phyloP scores from a whole-genome alignment of 1,284 basidiomycete species.

The Cronartium quercuum region DNA sequence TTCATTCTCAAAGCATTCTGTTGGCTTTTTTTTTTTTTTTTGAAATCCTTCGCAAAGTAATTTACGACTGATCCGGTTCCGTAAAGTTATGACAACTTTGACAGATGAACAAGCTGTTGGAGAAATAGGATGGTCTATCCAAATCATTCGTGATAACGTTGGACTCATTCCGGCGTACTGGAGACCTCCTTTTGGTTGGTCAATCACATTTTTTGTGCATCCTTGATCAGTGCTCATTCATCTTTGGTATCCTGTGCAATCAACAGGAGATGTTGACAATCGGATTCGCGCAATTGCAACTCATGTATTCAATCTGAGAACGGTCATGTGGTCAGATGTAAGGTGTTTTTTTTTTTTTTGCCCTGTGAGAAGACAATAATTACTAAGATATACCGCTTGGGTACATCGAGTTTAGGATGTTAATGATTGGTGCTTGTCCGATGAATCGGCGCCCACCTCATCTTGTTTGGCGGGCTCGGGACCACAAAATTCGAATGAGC shows the following conservation, averaged over 20 bases:
- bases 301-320: constrained; percentile 53
- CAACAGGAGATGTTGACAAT: constrained; percentile 36
- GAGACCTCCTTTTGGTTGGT: constrained; percentile 69
- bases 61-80: neutral
- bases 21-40: neutral
- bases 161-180: constrained; percentile 31
- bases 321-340: constrained; percentile 73
- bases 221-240: neutral
- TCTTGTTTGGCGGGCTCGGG: constrained; percentile 18
- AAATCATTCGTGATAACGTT: constrained; percentile 72
- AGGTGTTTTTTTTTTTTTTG: constrained; percentile 20
- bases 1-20: too few relatives aligned
- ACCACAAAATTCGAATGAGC: constrained; percentile 29
- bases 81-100: constrained; percentile 62
- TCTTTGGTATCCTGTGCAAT: too few relatives aligned
- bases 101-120: constrained; percentile 64
- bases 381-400: neutral
- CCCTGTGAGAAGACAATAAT: neutral
- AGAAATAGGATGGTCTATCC: constrained; percentile 75
- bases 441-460: constrained; percentile 21
- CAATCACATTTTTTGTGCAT: constrained; percentile 46
- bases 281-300: constrained; percentile 22
- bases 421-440: constrained; percentile 38
- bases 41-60: neutral
- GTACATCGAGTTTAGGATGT: constrained; percentile 6